phyloP scores from a whole-genome alignment of 129 eudicot species.

The Helichrysum umbraculigerum region DNA sequence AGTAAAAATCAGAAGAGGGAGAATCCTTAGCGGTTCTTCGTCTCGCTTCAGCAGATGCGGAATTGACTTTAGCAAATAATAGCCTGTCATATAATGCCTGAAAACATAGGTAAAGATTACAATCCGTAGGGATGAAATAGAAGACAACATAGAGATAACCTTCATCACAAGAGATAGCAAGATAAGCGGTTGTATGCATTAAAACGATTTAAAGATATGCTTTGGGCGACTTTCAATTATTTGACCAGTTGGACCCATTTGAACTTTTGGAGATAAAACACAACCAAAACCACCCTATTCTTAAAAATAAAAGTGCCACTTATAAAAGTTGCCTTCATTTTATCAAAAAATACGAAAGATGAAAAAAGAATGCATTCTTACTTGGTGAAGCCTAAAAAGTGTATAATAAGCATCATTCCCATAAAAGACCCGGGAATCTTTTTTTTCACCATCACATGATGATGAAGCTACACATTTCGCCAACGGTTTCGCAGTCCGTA shows the following conservation, averaged over 20 bases:
- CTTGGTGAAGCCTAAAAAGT: constrained; percentile 93
- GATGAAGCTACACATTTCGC: constrained; percentile 63
- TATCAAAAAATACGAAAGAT: background rate
- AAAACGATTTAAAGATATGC: background rate
- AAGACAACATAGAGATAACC: too few species aligned
- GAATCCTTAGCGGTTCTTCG: constrained; percentile 58
- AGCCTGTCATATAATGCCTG: constrained; percentile 84
- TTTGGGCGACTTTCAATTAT: background rate
- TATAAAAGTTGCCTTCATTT: background rate
- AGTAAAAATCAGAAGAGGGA: constrained; percentile 56
- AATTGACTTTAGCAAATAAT: constrained; percentile 61
- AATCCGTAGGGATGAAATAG: background rate
- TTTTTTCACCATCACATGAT: constrained; percentile 38
- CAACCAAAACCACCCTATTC: background rate
- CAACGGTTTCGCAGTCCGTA: constrained; percentile 66
- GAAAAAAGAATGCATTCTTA: constrained; percentile 33
- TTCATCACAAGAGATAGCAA: background rate
- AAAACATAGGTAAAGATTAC: constrained; percentile 5
- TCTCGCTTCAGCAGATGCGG: constrained; percentile 53
- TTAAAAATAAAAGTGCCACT: background rate
- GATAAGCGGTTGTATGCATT: background rate
- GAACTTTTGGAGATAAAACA: background rate
- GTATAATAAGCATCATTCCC: constrained; percentile 87
- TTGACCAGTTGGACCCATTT: background rate
- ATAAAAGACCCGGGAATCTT: constrained; percentile 59